phyloP scores from a whole-genome alignment of 1,284 basidiomycete species.

The Puccinia triticina region DNA sequence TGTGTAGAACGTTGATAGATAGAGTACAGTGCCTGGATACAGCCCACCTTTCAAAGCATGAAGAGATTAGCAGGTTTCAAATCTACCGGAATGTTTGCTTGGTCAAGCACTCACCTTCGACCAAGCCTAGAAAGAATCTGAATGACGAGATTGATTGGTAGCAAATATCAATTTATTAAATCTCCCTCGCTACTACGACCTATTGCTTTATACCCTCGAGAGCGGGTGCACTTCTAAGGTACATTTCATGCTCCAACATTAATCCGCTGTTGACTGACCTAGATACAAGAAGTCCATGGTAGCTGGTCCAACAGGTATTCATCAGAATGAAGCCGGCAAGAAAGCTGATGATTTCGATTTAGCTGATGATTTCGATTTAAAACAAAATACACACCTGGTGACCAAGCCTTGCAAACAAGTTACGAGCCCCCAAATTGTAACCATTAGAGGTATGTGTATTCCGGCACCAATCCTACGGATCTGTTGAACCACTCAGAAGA shows the following conservation, averaged over 20 bases:
- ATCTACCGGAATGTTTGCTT: neutral
- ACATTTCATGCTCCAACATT: neutral
- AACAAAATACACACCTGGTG: neutral
- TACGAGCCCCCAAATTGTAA: constrained; percentile 14
- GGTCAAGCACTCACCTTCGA: constrained; percentile 9
- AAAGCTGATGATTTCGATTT: neutral
- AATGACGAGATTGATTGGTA: neutral
- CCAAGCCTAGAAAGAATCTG: constrained; percentile 31
- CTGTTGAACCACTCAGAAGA: neutral
- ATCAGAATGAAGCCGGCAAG: neutral
- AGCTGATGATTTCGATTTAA: neutral
- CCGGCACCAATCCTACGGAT: constrained; percentile 21
- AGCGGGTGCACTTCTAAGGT: neutral
- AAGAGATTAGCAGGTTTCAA: neutral
- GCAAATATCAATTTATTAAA: neutral
- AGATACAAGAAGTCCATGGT: neutral
- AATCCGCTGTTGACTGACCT: neutral
- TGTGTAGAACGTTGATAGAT: constrained; percentile 32
- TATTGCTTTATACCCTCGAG: too few relatives aligned
- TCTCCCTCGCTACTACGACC: neutral
- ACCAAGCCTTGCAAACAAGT: constrained; percentile 22
- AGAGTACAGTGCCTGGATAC: constrained; percentile 18
- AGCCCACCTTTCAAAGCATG: constrained; percentile 25
- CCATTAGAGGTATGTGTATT: constrained; percentile 5
- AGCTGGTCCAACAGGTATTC: neutral